Conservation (phyloP, 2,329 filamentous ascomycete species). For the Pyrenophora teres region DNA sequence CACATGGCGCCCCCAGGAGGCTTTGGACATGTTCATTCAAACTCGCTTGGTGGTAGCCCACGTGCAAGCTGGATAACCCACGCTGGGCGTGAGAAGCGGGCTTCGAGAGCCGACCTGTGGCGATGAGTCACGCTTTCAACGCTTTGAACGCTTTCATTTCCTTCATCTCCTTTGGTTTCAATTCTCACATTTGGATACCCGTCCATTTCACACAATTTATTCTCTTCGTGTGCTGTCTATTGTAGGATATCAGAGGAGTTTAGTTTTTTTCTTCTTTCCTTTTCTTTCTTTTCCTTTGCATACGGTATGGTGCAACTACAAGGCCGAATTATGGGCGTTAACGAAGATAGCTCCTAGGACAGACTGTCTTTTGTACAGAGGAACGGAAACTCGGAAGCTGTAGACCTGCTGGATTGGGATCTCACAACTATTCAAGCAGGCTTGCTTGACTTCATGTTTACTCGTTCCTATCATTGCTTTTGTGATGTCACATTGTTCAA, state of each 20-base stretch:
- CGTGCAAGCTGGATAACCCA: slow-evolving; percentile 42
- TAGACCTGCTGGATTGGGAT: slow-evolving; percentile 1
- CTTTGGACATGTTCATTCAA: slow-evolving; percentile 33
- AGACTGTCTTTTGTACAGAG: too few species aligned
- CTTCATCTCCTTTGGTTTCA: slow-evolving; percentile 7
- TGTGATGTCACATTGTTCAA: neutral
- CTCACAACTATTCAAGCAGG: neutral
- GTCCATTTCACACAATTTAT: slow-evolving; percentile 6
- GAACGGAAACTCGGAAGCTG: slow-evolving; percentile 1
- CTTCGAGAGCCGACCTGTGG: slow-evolving; percentile 44
- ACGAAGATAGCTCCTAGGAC: neutral
- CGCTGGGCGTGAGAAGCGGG: slow-evolving; percentile 39
- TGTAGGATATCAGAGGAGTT: slow-evolving; percentile 12
- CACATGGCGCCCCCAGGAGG: slow-evolving; percentile 27
- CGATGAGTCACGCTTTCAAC: slow-evolving; percentile 23
- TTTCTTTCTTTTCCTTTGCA: neutral
- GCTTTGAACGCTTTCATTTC: neutral
- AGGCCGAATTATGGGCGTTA: slow-evolving; percentile 6
- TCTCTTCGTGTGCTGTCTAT: slow-evolving; percentile 5
- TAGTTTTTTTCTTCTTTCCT: neutral
- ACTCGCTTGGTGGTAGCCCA: slow-evolving; percentile 29
- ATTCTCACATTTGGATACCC: slow-evolving; percentile 24
- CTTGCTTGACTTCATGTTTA: neutral
- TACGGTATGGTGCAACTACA: slow-evolving; percentile 1
- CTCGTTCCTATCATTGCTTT: neutral